Conservation (phyloP, 192 early-diverging fungal genomes). For the Entomortierella beljakovae region DNA sequence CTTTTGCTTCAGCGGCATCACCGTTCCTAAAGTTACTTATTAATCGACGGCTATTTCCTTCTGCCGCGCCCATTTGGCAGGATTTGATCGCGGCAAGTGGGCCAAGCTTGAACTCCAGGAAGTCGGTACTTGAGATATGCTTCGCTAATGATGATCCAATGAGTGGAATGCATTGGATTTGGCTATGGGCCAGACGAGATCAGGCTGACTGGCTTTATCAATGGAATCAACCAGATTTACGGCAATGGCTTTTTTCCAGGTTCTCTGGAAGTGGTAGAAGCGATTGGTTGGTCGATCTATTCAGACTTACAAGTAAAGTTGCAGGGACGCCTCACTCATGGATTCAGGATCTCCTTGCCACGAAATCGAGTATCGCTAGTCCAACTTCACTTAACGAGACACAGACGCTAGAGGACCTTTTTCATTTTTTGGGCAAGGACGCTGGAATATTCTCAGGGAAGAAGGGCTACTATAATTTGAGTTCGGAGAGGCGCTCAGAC, state of each 20-base stretch:
- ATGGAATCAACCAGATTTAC: slow-evolving; percentile 22
- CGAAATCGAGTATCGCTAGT: neutral
- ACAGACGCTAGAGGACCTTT: slow-evolving; percentile 1
- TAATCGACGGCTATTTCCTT: slow-evolving; percentile 37
- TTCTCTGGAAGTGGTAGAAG: slow-evolving; percentile 15
- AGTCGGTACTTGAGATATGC: slow-evolving; percentile 21
- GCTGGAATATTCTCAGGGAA: slow-evolving; percentile 5
- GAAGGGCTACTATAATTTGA: slow-evolving; percentile 14
- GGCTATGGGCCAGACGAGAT: slow-evolving; percentile 33
- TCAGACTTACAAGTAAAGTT: slow-evolving; percentile 4
- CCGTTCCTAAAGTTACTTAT: slow-evolving; percentile 23
- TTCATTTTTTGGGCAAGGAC: slow-evolving; percentile 12
- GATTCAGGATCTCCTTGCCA: slow-evolving; percentile 21
- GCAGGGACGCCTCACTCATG: slow-evolving; percentile 10
- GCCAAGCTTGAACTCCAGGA: neutral
- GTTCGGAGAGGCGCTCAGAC: slow-evolving; percentile 11
- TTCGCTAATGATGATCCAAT: neutral
- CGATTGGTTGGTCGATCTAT: slow-evolving; percentile 29
- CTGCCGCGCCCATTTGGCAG: slow-evolving; percentile 6
- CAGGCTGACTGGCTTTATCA: slow-evolving; percentile 26
- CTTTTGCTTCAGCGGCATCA: slow-evolving; percentile 25
- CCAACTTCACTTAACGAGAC: neutral
- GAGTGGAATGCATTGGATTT: slow-evolving; percentile 31
- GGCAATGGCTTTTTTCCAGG: slow-evolving; percentile 2
- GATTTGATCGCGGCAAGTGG: neutral